Percentiles rank a stretch among this genome's conserved stretches.
These are phyloP conservation scores for Skeletonema costatum DNA, from an alignment of 108 stramenopile species.

Conservation along the genomic window DNA sequence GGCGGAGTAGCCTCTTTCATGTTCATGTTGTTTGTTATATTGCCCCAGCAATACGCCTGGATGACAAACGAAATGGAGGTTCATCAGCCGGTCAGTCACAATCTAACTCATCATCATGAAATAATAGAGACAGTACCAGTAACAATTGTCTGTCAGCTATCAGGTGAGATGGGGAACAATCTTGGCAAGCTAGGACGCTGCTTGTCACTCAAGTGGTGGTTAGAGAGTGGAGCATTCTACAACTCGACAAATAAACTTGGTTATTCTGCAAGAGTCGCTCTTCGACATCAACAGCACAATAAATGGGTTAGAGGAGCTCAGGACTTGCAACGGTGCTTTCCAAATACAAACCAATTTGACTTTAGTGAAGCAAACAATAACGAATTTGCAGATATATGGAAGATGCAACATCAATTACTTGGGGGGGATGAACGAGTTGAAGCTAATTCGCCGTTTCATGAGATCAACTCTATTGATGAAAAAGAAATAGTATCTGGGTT, in stretches of 20 bases:
- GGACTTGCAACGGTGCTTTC: constrained; percentile 44
- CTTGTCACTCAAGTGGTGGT: constrained; percentile 28
- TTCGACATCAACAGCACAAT: constrained; percentile 16
- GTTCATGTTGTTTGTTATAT: neutral
- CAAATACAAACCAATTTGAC: constrained; percentile 23
- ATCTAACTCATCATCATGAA: neutral
- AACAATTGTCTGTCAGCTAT: constrained; percentile 51
- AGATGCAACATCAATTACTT: neutral
- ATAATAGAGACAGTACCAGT: neutral
- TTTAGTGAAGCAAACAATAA: constrained; percentile 13
- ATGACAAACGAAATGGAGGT: neutral
- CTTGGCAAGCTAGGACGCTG: constrained; percentile 43
- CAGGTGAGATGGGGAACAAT: constrained; percentile 70
- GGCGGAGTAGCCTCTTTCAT: neutral
- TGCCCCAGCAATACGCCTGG: neutral
- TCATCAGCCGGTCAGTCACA: neutral
- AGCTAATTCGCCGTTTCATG: neutral
- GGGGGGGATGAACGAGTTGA: neutral
- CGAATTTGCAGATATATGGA: constrained; percentile 15
- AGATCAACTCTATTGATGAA: neutral
- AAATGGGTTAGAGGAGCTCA: constrained; percentile 32
- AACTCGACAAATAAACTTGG: constrained; percentile 16
- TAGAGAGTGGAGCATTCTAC: constrained; percentile 30
- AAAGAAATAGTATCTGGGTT: neutral
- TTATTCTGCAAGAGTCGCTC: constrained; percentile 18